Percentiles rank a stretch among this genome's conserved stretches.
These are phyloP conservation scores for Globisporangium alternatum DNA, from an alignment of 352 stramenopile species.

Conservation along the genomic window DNA sequence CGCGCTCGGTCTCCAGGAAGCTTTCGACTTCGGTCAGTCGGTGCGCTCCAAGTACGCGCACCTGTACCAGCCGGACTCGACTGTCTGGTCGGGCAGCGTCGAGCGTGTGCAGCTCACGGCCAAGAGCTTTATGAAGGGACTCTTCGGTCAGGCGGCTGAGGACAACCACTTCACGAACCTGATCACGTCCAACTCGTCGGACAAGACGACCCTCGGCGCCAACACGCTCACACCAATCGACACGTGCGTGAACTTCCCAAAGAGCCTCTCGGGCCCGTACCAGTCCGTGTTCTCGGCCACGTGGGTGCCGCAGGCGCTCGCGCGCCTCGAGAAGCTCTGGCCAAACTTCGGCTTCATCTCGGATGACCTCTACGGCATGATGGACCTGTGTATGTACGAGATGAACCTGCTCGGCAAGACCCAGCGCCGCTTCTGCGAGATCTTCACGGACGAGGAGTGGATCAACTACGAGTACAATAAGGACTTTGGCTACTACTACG, in stretches of 20 bases:
- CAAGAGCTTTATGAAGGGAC: slow-evolving; percentile 47
- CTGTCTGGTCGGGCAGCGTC: slow-evolving; percentile 42
- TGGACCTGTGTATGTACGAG: slow-evolving; percentile 63
- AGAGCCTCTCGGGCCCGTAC: slow-evolving; percentile 25
- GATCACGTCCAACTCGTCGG: slow-evolving; percentile 33
- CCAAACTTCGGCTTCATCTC: slow-evolving; percentile 32
- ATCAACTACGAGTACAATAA: slow-evolving; percentile 49
- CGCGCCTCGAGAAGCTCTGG: slow-evolving; percentile 38
- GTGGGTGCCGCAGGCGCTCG: slow-evolving; percentile 9
- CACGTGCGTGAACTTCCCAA: slow-evolving; percentile 43
- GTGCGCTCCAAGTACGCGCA: slow-evolving; percentile 40
- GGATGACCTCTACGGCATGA: slow-evolving; percentile 37
- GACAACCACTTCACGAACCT: slow-evolving; percentile 31
- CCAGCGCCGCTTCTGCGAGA: slow-evolving; percentile 35
- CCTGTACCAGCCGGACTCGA: slow-evolving; percentile 38
- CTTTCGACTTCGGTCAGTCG: slow-evolving; percentile 33
- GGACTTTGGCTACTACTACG: slow-evolving; percentile 56
- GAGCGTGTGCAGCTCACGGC: slow-evolving; percentile 53
- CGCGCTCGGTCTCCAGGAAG: slow-evolving; percentile 37
- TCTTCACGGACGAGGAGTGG: slow-evolving; percentile 62
- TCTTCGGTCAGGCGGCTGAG: slow-evolving; percentile 31
- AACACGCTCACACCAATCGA: slow-evolving; percentile 58
- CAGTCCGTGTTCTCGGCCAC: slow-evolving; percentile 11
- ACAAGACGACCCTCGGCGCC: slow-evolving; percentile 29
- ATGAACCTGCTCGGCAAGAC: slow-evolving; percentile 43